Conservation (phyloP, 176 grass and related monocot genomes). For the Ensete glaucum region DNA sequence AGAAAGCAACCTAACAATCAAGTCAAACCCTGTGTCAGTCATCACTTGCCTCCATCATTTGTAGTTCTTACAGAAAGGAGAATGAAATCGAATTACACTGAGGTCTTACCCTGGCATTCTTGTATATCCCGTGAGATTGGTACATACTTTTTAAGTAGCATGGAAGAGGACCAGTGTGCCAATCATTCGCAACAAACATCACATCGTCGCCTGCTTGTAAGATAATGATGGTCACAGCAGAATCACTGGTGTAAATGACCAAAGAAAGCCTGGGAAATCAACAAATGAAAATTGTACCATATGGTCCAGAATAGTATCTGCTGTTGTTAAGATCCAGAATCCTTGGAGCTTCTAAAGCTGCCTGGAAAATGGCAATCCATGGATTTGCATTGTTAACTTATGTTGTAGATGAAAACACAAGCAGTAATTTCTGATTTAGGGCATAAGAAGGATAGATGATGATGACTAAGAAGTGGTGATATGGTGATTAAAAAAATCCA, state of each 20-base stretch:
- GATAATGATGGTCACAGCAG: neutral
- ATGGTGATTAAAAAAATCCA: no score
- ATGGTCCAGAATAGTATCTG: constrained; percentile 48
- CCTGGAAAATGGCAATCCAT: constrained; percentile 35
- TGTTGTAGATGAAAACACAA: no score
- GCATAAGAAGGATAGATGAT: no score
- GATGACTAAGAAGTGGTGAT: no score
- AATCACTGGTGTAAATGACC: constrained; percentile 10
- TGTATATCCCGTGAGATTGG: constrained; percentile 59
- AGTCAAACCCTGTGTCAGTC: neutral
- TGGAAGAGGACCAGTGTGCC: constrained; percentile 60
- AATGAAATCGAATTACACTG: neutral
- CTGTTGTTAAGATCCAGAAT: constrained; percentile 70
- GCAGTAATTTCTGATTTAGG: no score
- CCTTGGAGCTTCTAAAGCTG: constrained; percentile 75
- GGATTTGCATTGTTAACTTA: neutral
- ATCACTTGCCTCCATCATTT: neutral
- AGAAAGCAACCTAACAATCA: constrained; percentile 60
- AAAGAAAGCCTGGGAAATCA: neutral
- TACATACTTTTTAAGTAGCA: constrained; percentile 86
- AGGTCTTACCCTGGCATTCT: constrained; percentile 44
- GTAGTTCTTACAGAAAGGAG: neutral
- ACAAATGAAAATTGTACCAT: constrained; percentile 38
- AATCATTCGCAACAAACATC: constrained; percentile 82
- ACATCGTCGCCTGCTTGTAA: constrained; percentile 62